phyloP scores from a whole-genome alignment of 768 basidiomycete species.

The Russula vinacea region DNA sequence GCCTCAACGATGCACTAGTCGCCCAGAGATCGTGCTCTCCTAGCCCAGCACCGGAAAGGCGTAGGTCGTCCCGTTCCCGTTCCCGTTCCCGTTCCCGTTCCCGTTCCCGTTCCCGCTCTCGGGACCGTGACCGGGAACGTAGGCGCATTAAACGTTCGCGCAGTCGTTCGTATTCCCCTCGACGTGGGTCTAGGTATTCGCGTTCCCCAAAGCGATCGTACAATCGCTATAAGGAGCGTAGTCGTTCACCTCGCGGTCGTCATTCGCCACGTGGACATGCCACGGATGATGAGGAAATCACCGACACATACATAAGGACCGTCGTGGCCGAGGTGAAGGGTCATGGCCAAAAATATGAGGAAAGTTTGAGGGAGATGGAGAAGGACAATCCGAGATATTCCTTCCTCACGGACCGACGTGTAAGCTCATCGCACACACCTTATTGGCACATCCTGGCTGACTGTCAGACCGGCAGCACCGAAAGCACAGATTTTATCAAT shows the following conservation, averaged over 20 bases:
- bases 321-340: constrained; percentile 84
- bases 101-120: constrained; percentile 27
- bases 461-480: constrained; percentile 50
- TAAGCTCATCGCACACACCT: constrained; percentile 33
- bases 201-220: constrained; percentile 42
- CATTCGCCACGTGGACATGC: constrained; percentile 39
- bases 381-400: constrained; percentile 76
- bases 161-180: constrained; percentile 42
- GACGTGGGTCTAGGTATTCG: constrained; percentile 38
- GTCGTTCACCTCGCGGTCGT: constrained; percentile 46
- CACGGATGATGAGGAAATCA: constrained; percentile 63
- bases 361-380: constrained; percentile 70
- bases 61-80: constrained; percentile 35
- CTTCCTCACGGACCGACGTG: constrained; percentile 50
- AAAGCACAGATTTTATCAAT: constrained; percentile 65
- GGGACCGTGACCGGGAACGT: constrained; percentile 35
- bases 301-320: constrained; percentile 80
- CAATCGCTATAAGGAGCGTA: constrained; percentile 38
- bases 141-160: constrained; percentile 39
- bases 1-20: constrained; percentile 11
- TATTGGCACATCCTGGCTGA: not conserved
- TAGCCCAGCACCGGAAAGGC: constrained; percentile 38
- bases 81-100: constrained; percentile 29
- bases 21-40: constrained; percentile 32
- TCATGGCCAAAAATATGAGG: constrained; percentile 75